Evolutionary conservation across 495 filamentous ascomycete genomes (phyloP), one percentile per base, ranked within the genome.

Genomic region (Penicillium lagena): DNA sequence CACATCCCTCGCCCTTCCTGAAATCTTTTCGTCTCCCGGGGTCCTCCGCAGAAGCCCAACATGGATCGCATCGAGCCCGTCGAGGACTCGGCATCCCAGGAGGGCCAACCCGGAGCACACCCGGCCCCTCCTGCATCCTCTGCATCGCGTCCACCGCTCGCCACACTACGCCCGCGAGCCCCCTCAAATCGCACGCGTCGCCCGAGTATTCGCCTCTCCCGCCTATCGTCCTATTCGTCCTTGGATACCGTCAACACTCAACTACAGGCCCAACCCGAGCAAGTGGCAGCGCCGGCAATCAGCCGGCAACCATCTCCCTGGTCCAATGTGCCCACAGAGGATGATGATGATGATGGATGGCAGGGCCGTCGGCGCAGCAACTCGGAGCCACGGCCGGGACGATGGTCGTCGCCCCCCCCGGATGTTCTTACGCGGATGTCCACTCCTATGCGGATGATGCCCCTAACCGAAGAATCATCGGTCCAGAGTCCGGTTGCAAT

Each of bases 61-160:
- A 72, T 72, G 69, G 67, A 73, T 69, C 67, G 49, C 50, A 73
- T 70, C 50, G 68, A 70, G 59, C 56, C 60, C 17, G 55, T 49
- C 31, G 60, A 52, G 39, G 60, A 56, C 42, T 51, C 46, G 11
- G 41, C 44, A 29, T 28, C 49, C 30, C 27, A 30, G 12, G 45
- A 36, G 14, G 43, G 37, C 45, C 34, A 44, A 34, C 38, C 55
- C 51, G 45, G 51, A 42, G 37, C 45, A 33, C 45, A 34, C 38
- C 55, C 51, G 45, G 51, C 53, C 46, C 47, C 38, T 1, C 46
- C 44, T 10, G 17, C 27, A 11, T 35, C 29, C 11, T 52, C 30
- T 37, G 22, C 54, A 15, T 28, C 56, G 38, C 35, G 49, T 44
- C 43, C 46, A 39, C 29, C 31, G 1, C 29, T 45, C 29, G 39